Percentiles rank a stretch among this genome's conserved stretches.
Conservation (phyloP, 192 early-diverging fungal genomes). For the Coemansia guatemalensis region DNA sequence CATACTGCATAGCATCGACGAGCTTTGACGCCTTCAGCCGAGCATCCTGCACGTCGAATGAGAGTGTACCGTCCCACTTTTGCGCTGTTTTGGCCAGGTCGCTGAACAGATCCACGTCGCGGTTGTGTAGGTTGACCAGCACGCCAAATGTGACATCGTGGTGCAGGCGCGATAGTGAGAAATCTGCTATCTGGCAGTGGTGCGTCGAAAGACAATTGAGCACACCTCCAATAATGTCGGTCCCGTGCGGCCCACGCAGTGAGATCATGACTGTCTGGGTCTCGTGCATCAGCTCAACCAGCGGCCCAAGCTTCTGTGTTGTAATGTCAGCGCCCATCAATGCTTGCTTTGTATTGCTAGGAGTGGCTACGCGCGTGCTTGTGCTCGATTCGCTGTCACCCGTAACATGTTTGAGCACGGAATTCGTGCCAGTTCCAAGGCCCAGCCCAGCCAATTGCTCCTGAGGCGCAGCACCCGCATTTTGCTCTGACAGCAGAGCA, state of each 20-base stretch:
- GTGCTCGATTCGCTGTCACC: background rate
- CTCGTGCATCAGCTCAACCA: conserved; percentile 39
- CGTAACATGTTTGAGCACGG: conserved; percentile 18
- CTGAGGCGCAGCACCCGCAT: conserved; percentile 30
- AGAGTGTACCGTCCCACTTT: conserved; percentile 82
- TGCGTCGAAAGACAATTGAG: conserved; percentile 72
- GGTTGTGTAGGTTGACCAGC: conserved; percentile 69
- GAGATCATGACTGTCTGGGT: conserved; percentile 80
- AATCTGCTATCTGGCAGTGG: conserved; percentile 79
- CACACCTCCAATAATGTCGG: conserved; percentile 86
- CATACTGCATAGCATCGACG: conserved; percentile 49
- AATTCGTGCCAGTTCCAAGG: conserved; percentile 19
- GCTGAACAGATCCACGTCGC: conserved; percentile 75
- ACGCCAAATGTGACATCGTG: conserved; percentile 95
- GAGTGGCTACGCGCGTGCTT: conserved; percentile 23
- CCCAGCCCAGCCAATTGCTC: conserved; percentile 4
- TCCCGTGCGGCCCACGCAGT: conserved; percentile 84
- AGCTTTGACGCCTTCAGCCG: conserved; percentile 60
- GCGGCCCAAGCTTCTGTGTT: conserved; percentile 52
- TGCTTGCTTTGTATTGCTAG: conserved; percentile 14
- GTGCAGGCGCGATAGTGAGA: conserved; percentile 84
- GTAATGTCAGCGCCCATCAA: conserved; percentile 53
- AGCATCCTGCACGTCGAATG: conserved; percentile 75
- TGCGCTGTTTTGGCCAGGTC: conserved; percentile 74
- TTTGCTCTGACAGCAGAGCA: conserved; percentile 32